These are phyloP conservation scores for Silene latifolia DNA, from an alignment of 148 eudicot species.

Conservation along the genomic window DNA sequence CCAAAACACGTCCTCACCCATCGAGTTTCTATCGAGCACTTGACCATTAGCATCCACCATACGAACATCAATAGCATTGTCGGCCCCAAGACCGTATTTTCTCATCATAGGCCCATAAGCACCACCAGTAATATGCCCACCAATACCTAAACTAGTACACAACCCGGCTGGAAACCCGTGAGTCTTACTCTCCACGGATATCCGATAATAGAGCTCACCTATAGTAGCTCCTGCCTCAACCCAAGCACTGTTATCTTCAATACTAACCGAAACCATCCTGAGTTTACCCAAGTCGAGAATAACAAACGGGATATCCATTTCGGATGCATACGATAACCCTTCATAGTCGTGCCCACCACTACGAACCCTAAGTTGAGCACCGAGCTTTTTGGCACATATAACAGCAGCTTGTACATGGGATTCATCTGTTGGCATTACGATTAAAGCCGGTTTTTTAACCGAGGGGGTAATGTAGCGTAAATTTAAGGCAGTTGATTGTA, in stretches of 20 bases:
- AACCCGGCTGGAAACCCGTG: constrained; percentile 37
- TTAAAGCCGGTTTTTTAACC: constrained; percentile 29
- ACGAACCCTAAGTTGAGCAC: constrained; percentile 32
- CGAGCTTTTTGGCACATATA: constrained; percentile 27
- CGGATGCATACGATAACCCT: constrained; percentile 38
- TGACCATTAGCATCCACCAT: constrained; percentile 39
- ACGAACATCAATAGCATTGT: constrained; percentile 41
- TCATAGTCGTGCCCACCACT: constrained; percentile 58
- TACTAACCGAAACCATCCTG: constrained; percentile 23
- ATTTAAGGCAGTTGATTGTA: constrained; percentile 29
- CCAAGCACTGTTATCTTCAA: constrained; percentile 40
- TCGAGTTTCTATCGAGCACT: constrained; percentile 33
- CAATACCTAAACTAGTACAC: constrained; percentile 34
- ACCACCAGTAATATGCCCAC: constrained; percentile 38
- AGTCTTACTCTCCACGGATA: constrained; percentile 32
- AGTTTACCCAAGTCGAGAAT: constrained; percentile 39
- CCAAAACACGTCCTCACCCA: constrained; percentile 59
- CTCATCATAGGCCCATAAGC: constrained; percentile 45
- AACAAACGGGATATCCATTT: constrained; percentile 34
- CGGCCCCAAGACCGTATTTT: constrained; percentile 46
- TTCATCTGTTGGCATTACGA: constrained; percentile 29
- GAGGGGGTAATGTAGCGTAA: constrained; percentile 26
- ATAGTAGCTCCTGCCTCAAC: constrained; percentile 43
- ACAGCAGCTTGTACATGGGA: constrained; percentile 33
- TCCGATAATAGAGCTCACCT: constrained; percentile 40